Conservation (phyloP, 2,329 filamentous ascomycete species). For the Paecilomyces sp. region DNA sequence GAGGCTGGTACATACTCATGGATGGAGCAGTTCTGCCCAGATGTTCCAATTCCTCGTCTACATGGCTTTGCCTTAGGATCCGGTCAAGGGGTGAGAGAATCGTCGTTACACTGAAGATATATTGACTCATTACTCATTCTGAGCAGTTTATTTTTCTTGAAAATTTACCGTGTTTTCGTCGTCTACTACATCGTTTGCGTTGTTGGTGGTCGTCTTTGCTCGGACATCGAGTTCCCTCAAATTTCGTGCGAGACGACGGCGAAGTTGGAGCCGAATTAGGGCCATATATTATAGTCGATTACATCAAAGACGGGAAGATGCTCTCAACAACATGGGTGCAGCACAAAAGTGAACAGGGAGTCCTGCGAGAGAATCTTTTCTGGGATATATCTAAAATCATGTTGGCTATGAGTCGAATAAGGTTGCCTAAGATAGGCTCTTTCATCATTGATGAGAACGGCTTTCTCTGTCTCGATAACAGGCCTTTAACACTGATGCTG, state of each 20-base stretch:
- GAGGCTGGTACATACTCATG: conserved; percentile 21
- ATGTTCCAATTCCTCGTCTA: conserved; percentile 16
- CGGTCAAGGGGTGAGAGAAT: conserved; percentile 14
- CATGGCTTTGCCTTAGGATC: conserved; percentile 15
- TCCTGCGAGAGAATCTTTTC: conserved; percentile 7
- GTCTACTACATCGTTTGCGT: conserved; percentile 3
- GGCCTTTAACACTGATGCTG: conserved; percentile 18
- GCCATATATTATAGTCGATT: conserved; percentile 8
- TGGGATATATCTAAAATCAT: conserved; percentile 7
- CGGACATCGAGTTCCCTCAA: conserved; percentile 1
- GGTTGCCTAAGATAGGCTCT: conserved; percentile 26
- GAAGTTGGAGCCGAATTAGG: background rate
- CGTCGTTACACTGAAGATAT: background rate
- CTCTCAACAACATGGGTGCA: conserved; percentile 7
- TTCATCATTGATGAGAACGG: conserved; percentile 19
- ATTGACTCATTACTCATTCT: background rate
- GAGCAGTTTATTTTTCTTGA: conserved; percentile 6
- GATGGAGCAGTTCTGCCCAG: conserved; percentile 18
- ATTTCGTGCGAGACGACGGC: conserved; percentile 1
- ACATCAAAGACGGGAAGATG: conserved; percentile 5
- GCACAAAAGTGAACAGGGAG: conserved; percentile 4
- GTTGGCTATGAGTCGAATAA: conserved; percentile 9
- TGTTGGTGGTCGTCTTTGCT: conserved; percentile 3
- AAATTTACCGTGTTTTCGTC: conserved; percentile 2
- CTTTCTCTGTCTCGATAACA: conserved; percentile 13